Evolutionary conservation across 371 early-diverging fungal species (phyloP), one percentile per base, ranked within the genome.

Genomic region (Enterospora canceri): DNA sequence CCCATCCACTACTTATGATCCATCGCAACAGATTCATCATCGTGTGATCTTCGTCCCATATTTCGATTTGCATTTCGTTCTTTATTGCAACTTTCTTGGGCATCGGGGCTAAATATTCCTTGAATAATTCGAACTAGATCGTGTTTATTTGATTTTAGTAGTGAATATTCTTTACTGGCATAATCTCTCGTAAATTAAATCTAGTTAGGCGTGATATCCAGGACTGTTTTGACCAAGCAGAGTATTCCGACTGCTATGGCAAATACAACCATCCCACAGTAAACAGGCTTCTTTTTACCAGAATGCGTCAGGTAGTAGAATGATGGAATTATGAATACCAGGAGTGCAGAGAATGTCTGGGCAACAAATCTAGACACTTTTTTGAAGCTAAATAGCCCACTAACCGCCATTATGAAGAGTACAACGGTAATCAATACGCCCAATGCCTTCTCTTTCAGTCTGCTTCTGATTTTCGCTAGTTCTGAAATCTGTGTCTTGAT

Each of bases 11-110:
- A 1, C 47, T n/a, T 55, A 73, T 65, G 1, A 61, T 56, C 30
- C 65, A 66, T 35, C 57, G 66, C 15, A 76, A 19, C 1, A 65
- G 53, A 51, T 76, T 76, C 59, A 76, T 67, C 12, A 76, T 29
- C 30, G 76, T 76, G 47, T 76, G 76, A 54, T 72, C 71, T 61
- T 72, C 73, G 29, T 71, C 31, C 19, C 19, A 15, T 31, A 76
- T 68, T 21, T 34, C 18, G 33, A 76, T 12, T 18, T 60, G 21
- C 1, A 35, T 16, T n/a, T 65, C 65, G 57, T 76, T 69, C 19
- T 69, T 0, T 18, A 69, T n/a, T 33, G 55, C 58, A 16, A 74
- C 35, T 30, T 59, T 65, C 8, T 57, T 5, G n/a, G n/a, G 8
- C 8, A n/a, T 12, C n/a, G n/a, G 40, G 40, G 40, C n/a, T 12